A percentile compares a stretch with the other conserved stretches of the same genome.
phyloP scores from a whole-genome alignment of 2,329 filamentous ascomycete genomes.

The Eutypella sp. region DNA sequence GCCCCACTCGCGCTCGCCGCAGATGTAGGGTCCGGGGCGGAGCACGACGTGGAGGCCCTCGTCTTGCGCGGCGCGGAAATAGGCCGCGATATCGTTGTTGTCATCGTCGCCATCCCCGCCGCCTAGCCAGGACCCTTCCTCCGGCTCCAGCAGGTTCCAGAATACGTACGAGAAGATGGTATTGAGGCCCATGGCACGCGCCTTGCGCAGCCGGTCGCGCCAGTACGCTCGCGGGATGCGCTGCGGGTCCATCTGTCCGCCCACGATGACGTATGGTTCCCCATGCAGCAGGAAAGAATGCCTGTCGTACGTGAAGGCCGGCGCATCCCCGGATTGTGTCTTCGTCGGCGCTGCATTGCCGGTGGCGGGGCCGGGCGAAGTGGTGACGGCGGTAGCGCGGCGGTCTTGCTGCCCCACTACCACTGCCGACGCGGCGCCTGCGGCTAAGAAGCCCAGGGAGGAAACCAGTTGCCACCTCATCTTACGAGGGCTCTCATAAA shows the following conservation, averaged over 20 bases:
- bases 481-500: no score
- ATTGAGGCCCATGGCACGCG: conserved; percentile 43
- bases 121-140: conserved; percentile 31
- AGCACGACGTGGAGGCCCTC: conserved; percentile 41
- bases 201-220: conserved; percentile 39
- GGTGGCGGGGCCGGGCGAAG: background rate
- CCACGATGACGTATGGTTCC: conserved; percentile 37
- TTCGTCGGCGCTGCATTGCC: background rate
- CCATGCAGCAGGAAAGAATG: conserved; percentile 36
- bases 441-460: no score
- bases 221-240: conserved; percentile 43
- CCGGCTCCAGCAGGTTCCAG: conserved; percentile 44
- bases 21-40: conserved; percentile 43
- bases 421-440: no score
- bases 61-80: conserved; percentile 42
- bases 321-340: conserved; percentile 7
- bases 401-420: no score
- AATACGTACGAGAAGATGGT: conserved; percentile 47
- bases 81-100: conserved; percentile 43
- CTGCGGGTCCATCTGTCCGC: conserved; percentile 47
- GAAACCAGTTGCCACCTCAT: no score
- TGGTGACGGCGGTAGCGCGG: no score
- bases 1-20: conserved; percentile 45
- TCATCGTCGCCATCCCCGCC: conserved; percentile 13
- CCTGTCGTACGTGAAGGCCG: conserved; percentile 34